A percentile compares a stretch with the other conserved stretches of the same genome.
Conservation (phyloP, 352 stramenopile species). For the Phytopythium ostracodes region DNA sequence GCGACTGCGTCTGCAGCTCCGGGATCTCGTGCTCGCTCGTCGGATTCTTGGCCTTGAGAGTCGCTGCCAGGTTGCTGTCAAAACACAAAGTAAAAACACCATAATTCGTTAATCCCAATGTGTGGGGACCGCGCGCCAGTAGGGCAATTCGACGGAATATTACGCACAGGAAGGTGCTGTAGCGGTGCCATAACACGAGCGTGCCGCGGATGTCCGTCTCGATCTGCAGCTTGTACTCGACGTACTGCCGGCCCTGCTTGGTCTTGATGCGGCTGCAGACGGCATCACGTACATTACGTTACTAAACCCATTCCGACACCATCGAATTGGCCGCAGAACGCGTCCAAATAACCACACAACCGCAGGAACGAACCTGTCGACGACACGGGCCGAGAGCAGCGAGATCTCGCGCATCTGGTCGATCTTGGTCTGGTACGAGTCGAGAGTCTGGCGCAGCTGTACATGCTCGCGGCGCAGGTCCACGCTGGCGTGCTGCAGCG, state of each 20-base stretch:
- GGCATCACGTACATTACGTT: background rate
- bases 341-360: no score
- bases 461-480: constrained; percentile 79
- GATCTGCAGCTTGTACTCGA: constrained; percentile 88
- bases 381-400: constrained; percentile 77
- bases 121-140: no score
- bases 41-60: constrained; percentile 79
- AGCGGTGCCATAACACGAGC: constrained; percentile 84
- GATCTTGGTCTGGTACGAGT: constrained; percentile 88
- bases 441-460: constrained; percentile 78
- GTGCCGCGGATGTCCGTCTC: constrained; percentile 85
- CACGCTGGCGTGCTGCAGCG: constrained; percentile 70
- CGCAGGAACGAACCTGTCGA: constrained; percentile 61
- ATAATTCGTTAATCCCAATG: no score
- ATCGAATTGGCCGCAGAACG: background rate
- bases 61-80: constrained; percentile 68
- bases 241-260: constrained; percentile 82
- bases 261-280: constrained; percentile 71
- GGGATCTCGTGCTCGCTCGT: constrained; percentile 69
- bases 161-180: constrained; percentile 85
- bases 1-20: constrained; percentile 78
- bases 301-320: background rate
- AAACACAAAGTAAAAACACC: background rate
- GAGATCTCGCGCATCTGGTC: constrained; percentile 87
- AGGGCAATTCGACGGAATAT: no score